Percentiles rank a stretch among this genome's conserved stretches.
Evolutionary conservation across 805 yeast species (phyloP).

Genomic region (Vanderwaltozyma polyspora): DNA sequence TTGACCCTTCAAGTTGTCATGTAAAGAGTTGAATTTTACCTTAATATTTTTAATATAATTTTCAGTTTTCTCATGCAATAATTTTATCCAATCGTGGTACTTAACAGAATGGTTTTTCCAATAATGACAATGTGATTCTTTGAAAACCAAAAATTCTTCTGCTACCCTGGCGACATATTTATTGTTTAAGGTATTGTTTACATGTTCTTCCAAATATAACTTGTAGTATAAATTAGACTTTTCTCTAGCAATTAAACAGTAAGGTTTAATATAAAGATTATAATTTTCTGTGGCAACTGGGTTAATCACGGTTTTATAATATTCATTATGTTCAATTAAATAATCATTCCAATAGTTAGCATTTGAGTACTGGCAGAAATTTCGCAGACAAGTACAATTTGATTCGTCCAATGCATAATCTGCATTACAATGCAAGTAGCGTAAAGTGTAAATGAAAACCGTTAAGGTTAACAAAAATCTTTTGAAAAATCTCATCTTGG

Average conservation of each 20-base stretch:
- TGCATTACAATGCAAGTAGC: not conserved
- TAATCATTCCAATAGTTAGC: constrained; percentile 5
- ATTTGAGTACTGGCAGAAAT: constrained; percentile 8
- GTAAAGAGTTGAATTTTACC: not conserved
- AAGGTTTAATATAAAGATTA: not conserved
- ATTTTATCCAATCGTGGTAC: not conserved
- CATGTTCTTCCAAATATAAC: not conserved
- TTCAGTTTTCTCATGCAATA: not conserved
- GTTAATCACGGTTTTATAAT: constrained; percentile 6
- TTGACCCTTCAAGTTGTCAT: too few relatives aligned
- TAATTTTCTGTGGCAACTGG: constrained; percentile 1
- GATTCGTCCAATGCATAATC: not conserved
- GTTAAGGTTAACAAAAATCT: not conserved
- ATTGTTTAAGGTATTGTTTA: too few relatives aligned
- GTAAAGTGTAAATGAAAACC: not conserved
- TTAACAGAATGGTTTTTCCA: too few relatives aligned
- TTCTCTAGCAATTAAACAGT: not conserved
- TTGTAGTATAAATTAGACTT: not conserved
- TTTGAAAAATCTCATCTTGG: not conserved
- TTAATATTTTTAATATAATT: too few relatives aligned
- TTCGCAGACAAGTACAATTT: not conserved
- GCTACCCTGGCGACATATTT: too few relatives aligned
- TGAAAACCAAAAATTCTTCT: too few relatives aligned
- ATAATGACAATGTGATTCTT: too few relatives aligned
- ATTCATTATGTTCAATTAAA: constrained; percentile 6